These are phyloP conservation scores for Calonectria honghensis DNA, from an alignment of 2,329 filamentous ascomycete species.

Conservation along the genomic window DNA sequence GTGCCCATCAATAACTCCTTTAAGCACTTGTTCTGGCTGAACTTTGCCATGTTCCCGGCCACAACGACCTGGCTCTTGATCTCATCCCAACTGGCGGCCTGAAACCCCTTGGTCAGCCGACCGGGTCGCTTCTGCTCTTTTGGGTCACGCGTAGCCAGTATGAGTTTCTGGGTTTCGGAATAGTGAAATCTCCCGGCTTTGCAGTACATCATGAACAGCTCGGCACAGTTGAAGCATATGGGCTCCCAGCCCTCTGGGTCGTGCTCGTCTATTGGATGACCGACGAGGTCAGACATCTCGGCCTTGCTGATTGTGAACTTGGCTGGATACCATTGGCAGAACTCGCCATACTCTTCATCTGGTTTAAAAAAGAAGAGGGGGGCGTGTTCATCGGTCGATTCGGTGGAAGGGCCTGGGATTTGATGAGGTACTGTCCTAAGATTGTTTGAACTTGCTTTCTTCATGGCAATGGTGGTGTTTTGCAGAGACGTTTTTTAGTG, in stretches of 20 bases:
- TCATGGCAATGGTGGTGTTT: background rate
- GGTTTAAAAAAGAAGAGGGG: conserved; percentile 1
- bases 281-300: background rate
- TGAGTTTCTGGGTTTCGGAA: background rate
- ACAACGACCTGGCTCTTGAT: conserved; percentile 11
- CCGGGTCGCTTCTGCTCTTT: background rate
- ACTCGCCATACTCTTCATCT: background rate
- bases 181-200: background rate
- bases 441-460: background rate
- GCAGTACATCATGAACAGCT: background rate
- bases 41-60: conserved; percentile 1
- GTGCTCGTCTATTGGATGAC: background rate
- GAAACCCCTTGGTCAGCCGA: background rate
- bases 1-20: background rate
- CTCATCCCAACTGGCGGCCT: background rate
- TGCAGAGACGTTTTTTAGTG: too few relatives aligned
- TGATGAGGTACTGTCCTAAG: background rate
- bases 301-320: background rate
- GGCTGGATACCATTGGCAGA: background rate
- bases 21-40: background rate
- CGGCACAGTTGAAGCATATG: background rate
- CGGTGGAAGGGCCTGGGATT: background rate
- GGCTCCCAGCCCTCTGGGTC: background rate
- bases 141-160: background rate
- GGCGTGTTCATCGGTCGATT: background rate